A percentile compares a stretch with the other conserved stretches of the same genome.
These are phyloP conservation scores for Trypanosoma scelopori DNA, from an alignment of 208 protist genomes.

Conservation along the genomic window DNA sequence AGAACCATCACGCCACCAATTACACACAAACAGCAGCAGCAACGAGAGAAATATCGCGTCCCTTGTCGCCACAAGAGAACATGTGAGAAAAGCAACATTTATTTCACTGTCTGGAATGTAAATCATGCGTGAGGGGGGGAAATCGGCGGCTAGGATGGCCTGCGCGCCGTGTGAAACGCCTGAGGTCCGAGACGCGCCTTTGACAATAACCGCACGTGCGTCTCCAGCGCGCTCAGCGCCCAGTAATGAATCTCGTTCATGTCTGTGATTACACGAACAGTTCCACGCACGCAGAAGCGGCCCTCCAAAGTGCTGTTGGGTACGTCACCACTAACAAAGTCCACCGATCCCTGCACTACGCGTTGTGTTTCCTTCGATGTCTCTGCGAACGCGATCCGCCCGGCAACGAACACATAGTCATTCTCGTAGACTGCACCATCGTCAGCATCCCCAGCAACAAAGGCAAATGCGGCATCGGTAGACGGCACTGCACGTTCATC, in stretches of 20 bases:
- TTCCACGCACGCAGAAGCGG: conserved; percentile 40
- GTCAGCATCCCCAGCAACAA: neutral
- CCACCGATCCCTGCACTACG: conserved; percentile 19
- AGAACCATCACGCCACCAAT: neutral
- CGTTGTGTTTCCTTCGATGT: conserved; percentile 20
- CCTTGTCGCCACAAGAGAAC: neutral
- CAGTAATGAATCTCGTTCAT: conserved; percentile 66
- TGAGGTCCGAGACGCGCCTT: neutral
- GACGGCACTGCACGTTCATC: neutral
- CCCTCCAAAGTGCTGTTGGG: neutral
- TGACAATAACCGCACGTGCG: conserved; percentile 40
- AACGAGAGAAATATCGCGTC: neutral
- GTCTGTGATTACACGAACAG: conserved; percentile 33
- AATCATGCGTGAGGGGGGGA: no score
- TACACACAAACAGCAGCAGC: conserved; percentile 10
- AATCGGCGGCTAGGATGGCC: neutral
- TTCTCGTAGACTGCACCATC: conserved; percentile 27
- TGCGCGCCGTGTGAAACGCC: neutral
- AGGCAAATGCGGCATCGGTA: neutral
- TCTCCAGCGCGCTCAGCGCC: conserved; percentile 49
- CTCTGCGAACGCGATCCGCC: conserved; percentile 50
- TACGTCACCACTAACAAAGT: conserved; percentile 12
- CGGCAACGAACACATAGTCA: conserved; percentile 61
- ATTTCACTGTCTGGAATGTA: no score
- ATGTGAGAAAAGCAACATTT: conserved; percentile 1